Conservation (phyloP, 1,139 yeast species). For the Pichia sp. region DNA sequence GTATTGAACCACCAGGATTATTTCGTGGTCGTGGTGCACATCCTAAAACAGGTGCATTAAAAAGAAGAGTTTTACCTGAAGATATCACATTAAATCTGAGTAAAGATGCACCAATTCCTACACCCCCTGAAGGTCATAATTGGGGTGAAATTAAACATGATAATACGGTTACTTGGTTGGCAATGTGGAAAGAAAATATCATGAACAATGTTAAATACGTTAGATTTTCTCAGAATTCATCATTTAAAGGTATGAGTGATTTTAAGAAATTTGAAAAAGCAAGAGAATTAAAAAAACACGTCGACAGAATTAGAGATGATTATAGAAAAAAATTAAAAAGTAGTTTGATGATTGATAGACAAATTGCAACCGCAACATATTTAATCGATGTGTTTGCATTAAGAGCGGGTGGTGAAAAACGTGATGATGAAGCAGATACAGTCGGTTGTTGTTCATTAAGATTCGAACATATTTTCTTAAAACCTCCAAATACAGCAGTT, state of each 20-base stretch:
- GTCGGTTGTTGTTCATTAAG: conserved; percentile 96
- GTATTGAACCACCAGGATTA: conserved; percentile 93
- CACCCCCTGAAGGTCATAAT: conserved; percentile 77
- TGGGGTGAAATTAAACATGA: conserved; percentile 93
- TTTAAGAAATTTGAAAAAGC: conserved; percentile 91
- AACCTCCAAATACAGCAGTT: conserved; percentile 82
- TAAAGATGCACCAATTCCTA: conserved; percentile 64
- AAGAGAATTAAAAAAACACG: conserved; percentile 67
- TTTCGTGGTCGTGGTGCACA: conserved; percentile 97
- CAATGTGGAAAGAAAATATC: conserved; percentile 95
- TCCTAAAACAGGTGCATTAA: conserved; percentile 88
- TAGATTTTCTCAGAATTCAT: conserved; percentile 84
- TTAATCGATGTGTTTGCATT: conserved; percentile 90
- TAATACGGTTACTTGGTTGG: conserved; percentile 90
- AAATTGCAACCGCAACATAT: conserved; percentile 91
- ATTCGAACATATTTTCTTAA: conserved; percentile 79
- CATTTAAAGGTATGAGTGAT: conserved; percentile 87
- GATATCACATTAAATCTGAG: conserved; percentile 83
- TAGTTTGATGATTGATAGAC: conserved; percentile 77
- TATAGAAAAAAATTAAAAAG: conserved; percentile 67
- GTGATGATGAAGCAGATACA: conserved; percentile 96
- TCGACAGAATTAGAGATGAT: conserved; percentile 68
- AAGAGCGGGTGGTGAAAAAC: conserved; percentile 98
- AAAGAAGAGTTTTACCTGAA: conserved; percentile 80
- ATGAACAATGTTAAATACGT: conserved; percentile 82